Percentiles rank a stretch among this genome's conserved stretches.
These are phyloP conservation scores for Licmophora abbreviata DNA, from an alignment of 108 stramenopile genomes.

Conservation along the genomic window DNA sequence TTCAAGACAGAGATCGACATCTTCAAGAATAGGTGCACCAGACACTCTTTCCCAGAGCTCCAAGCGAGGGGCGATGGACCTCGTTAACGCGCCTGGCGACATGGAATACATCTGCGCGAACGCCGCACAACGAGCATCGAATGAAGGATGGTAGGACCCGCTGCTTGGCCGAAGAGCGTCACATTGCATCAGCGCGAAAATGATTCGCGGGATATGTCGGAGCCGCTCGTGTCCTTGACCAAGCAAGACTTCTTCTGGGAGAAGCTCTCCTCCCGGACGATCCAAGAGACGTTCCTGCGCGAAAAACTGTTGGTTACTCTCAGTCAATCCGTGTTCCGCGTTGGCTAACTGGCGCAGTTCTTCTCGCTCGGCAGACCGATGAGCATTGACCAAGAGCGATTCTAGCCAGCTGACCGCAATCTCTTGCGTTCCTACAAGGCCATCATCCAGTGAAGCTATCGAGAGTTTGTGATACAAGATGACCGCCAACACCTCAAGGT, in stretches of 20 bases:
- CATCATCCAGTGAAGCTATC: constrained; percentile 23
- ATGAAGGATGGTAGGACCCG: constrained; percentile 16
- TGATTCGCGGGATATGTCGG: constrained; percentile 16
- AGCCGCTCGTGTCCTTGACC: constrained; percentile 40
- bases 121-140: constrained; percentile 34
- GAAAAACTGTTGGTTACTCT: constrained; percentile 7
- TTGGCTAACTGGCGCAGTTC: not conserved
- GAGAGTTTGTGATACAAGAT: constrained; percentile 43
- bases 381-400: constrained; percentile 22
- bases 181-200: constrained; percentile 38
- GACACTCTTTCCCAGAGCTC: constrained; percentile 25
- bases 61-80: constrained; percentile 34
- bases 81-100: constrained; percentile 26
- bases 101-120: constrained; percentile 37
- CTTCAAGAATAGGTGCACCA: constrained; percentile 7
- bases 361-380: constrained; percentile 29
- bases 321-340: not conserved
- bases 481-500: constrained; percentile 39
- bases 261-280: constrained; percentile 18
- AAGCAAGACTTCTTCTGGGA: constrained; percentile 28
- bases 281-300: constrained; percentile 34
- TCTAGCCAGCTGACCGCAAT: constrained; percentile 33
- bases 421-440: constrained; percentile 13
- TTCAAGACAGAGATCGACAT: constrained; percentile 13
- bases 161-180: constrained; percentile 35